These are phyloP conservation scores for Fusarium sp. DNA, from an alignment of 2,329 filamentous ascomycete species.

Conservation along the genomic window DNA sequence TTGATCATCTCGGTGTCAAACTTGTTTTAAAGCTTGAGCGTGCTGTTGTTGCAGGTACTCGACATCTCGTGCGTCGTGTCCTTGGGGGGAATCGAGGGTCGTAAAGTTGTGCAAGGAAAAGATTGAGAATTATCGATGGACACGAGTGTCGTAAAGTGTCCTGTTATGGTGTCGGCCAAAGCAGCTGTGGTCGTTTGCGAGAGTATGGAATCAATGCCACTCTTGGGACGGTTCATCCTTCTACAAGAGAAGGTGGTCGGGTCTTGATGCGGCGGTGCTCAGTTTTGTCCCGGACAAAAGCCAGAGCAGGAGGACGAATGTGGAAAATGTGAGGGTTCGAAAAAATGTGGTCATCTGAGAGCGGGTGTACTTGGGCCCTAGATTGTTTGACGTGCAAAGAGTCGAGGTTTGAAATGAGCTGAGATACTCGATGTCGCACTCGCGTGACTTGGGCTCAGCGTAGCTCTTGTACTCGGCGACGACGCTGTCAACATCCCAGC, in stretches of 20 bases:
- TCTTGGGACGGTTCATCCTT: background rate
- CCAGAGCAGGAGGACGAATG: conserved; percentile 55
- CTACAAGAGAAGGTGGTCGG: conserved; percentile 28
- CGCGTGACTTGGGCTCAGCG: conserved; percentile 66
- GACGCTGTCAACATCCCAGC: conserved; percentile 68
- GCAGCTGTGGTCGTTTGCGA: conserved; percentile 2
- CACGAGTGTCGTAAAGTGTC: background rate
- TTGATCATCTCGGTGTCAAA: conserved; percentile 19
- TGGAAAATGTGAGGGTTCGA: conserved; percentile 54
- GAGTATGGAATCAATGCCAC: background rate
- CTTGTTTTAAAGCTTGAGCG: background rate
- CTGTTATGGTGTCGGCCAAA: background rate
- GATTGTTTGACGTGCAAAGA: conserved; percentile 39
- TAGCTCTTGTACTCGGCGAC: conserved; percentile 77
- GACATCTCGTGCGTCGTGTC: background rate
- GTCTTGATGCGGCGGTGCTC: conserved; percentile 13
- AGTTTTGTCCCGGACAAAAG: conserved; percentile 50
- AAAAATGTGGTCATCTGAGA: conserved; percentile 51
- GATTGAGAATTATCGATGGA: background rate
- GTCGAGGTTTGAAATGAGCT: conserved; percentile 56
- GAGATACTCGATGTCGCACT: conserved; percentile 67
- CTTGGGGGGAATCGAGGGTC: conserved; percentile 8
- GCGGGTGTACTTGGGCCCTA: conserved; percentile 29
- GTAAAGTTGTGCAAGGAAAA: conserved; percentile 16
- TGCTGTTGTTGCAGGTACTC: conserved; percentile 2